These are phyloP conservation scores for Sorghum bicolor DNA, from an alignment of 176 grass and related monocot genomes.

Conservation along the genomic window Sorghum_bicolor_NCBIv3 NC_012870.2:65431501-65432000, in stretches of 20 bases:
- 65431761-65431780: background rate
- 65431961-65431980: background rate
- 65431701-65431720: constrained; percentile 53
- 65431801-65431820: background rate
- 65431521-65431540: constrained; percentile 65
- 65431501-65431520: constrained; percentile 76
- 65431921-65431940: background rate
- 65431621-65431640: background rate
- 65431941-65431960: background rate
- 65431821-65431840: background rate
- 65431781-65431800: constrained; percentile 28
- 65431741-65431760: background rate
- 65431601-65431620: constrained; percentile 11
- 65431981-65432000: constrained; percentile 8
- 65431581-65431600: background rate
- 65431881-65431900: constrained; percentile 9
- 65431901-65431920: constrained; percentile 30
- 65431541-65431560: constrained; percentile 46
- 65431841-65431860: background rate
- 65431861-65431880: constrained; percentile 26
- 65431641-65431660: constrained; percentile 19
- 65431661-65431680: constrained; percentile 94
- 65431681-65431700: constrained; percentile 68
- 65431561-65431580: background rate
- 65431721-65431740: background rate